Evolutionary conservation across 2,329 filamentous ascomycete genomes (phyloP), one percentile per base, ranked within the genome.

Genomic region (Stemphylium lycopersici): DNA sequence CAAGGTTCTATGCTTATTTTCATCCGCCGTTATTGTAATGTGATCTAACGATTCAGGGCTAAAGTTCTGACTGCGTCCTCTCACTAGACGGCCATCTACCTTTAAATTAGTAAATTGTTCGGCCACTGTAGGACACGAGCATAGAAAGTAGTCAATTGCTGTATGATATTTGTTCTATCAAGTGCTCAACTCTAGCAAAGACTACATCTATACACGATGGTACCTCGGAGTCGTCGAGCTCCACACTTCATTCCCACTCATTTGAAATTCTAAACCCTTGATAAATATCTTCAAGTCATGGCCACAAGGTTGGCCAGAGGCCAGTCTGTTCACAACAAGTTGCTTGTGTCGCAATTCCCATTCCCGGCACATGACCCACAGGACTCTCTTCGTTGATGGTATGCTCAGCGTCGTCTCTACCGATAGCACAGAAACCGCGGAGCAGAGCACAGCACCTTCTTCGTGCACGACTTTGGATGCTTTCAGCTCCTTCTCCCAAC

Each of bases 401-500:
- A 52, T 34, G 16, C 33, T 31, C 7, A 78, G n/a, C 6, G 55
- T 48, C 1, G 66, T 55, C 39, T 70, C 68, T 0, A 62, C 54
- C 3, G 67, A 56, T 24, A 77, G 26, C 2, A 76, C 58, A 6
- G 67, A 47, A 0, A 78, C 75, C 1, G 67, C 56, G 4, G 67
- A 68, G 58, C 72, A 75, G 1, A 78, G 62, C 1, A 60, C 45
- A 0, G 56, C 54, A 5, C 74, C 74, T 52, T 75, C 71, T 5
- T 57, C 31, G 20, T 57, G 59, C 10, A 44, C 38, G 8, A 48
- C 48, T 48, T 57, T 8, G 18, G 61, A 22, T 31, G 59, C 18
- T 18, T 48, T 22, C 49, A 61, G 31, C 54, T 79, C 77, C 58
- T 79, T 79, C n/a, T 78, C 75, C 38, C 52, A 79, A 55, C 68